Base-by-base conservation (phyloP, 345 rosid genomes). In the Nasturtium officinale region DNA sequence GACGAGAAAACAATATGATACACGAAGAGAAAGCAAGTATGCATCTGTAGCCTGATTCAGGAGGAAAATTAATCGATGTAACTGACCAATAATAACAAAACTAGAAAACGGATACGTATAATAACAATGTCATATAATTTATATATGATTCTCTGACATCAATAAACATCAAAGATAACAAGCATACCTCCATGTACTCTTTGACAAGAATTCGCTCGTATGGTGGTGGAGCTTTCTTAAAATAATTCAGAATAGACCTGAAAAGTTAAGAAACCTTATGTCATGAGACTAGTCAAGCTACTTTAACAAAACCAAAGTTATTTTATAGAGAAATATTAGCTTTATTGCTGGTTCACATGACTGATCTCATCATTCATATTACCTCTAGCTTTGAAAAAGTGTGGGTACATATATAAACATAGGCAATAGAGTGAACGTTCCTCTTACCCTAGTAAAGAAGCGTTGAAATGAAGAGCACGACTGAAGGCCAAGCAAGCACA, bases 401-500 rank as follows among this genome's bases (percentile, higher is more conserved):
- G 61, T 4, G 51, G 2, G 25, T 33, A 35, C 40, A 67, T 28
- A 75, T 12, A 59, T 45, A 16, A 21, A 53, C 33, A 28, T 46
- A 56, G 59, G 11, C 38, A 53, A n/a, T n/a, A n/a, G n/a, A n/a
- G n/a, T n/a, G n/a, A 17, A 5, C 2, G 56, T n/a, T 26, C 73
- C 20, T 38, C 45, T 75, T 85, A 89, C 97, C 89, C 85, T 71
- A 83, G 65, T 70, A 89, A 81, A 71, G 81, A 86, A 58, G 84
- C 79, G 75, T 86, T 88, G 65, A 94, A 84, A 80, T 88, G 95
- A 75, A 91, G 85, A 56, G 90, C 86, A 9, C 91, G 95, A 72
- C 90, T 80, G 52, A 94, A 86, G 17, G 95, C 97, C 72, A 94
- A 76, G 82, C 97, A 94, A 81, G 90, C 87, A 62, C 89, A 82